phyloP scores from a whole-genome alignment of 331 rosid species.

The Pyrus hybrid region DNA sequence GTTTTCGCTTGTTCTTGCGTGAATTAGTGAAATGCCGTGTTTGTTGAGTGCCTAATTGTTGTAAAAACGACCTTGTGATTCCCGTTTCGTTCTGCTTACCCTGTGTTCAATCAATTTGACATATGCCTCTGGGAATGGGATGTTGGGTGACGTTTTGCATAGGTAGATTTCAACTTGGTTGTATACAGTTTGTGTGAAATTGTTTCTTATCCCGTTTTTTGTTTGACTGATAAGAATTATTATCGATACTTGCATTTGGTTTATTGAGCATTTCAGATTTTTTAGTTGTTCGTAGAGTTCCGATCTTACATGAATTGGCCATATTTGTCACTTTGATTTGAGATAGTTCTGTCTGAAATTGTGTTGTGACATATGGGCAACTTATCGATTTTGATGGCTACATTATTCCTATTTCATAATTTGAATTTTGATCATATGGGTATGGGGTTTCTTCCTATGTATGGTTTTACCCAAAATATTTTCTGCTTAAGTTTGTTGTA shows the following conservation, averaged over 20 bases:
- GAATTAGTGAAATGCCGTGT: neutral
- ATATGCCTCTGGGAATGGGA: neutral
- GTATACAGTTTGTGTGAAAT: neutral
- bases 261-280: neutral
- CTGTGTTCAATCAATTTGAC: neutral
- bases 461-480: neutral
- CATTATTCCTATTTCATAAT: neutral
- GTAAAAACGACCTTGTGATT: too few relatives aligned
- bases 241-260: neutral
- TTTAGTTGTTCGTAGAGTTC: neutral
- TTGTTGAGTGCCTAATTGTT: neutral
- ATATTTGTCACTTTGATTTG: neutral
- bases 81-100: neutral
- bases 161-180: neutral
- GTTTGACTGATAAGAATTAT: neutral
- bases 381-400: neutral
- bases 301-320: neutral
- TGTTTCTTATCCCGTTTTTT: neutral
- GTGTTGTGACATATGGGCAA: neutral
- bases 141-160: neutral
- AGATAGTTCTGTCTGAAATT: neutral
- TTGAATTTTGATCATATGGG: too few relatives aligned
- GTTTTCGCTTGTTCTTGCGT: neutral
- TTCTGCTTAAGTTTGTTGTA: neutral
- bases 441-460: neutral